Evolutionary conservation across 352 stramenopile species (phyloP).

Genomic region (Globisporangium radiosum): DNA sequence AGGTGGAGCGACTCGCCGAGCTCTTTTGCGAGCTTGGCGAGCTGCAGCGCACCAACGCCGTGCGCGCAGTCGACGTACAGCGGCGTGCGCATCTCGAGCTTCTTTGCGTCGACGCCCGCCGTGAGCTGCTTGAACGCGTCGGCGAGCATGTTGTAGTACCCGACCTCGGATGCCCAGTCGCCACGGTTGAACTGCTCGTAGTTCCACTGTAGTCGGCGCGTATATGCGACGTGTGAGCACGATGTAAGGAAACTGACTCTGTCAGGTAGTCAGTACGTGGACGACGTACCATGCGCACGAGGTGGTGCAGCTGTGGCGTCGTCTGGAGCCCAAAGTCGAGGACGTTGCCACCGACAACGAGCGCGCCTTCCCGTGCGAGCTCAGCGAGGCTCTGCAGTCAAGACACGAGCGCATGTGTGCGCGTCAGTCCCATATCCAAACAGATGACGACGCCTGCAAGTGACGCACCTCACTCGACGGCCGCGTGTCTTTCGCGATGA

Average conservation of each 20-base stretch:
- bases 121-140: constrained; percentile 91
- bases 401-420: too few species aligned
- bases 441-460: too few species aligned
- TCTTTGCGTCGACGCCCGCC: constrained; percentile 68
- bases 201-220: constrained; percentile 49
- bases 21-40: constrained; percentile 73
- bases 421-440: too few species aligned
- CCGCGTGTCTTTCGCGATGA: constrained; percentile 92
- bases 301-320: constrained; percentile 96
- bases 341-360: constrained; percentile 86
- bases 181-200: constrained; percentile 85
- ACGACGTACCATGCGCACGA: constrained; percentile 86
- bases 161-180: constrained; percentile 86
- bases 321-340: constrained; percentile 95
- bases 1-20: constrained; percentile 74
- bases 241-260: not conserved
- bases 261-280: not conserved
- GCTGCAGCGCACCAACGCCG: constrained; percentile 85
- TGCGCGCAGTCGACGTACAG: constrained; percentile 93
- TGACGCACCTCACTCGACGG: constrained; percentile 54
- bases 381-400: constrained; percentile 56
- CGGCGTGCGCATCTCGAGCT: constrained; percentile 64
- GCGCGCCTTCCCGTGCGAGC: constrained; percentile 84
- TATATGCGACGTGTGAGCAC: not conserved
- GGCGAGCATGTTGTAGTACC: constrained; percentile 94